Conservation (phyloP, 2,329 filamentous ascomycete species). For the Beauveria sp. region DNA sequence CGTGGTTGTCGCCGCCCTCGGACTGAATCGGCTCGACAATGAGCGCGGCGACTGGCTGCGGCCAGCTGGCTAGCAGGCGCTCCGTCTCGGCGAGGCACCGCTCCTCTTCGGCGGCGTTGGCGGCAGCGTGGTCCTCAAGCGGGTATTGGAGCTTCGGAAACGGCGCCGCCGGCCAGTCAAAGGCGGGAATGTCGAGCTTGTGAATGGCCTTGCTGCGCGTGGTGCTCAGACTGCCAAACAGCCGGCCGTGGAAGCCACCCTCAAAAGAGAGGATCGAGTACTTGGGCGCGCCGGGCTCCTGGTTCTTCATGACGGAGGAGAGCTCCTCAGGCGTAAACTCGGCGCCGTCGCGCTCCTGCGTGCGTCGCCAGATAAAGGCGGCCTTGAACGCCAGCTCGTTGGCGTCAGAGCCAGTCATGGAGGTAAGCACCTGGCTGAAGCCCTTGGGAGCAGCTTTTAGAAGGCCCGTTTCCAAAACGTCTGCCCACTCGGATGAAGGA, state of each 20-base stretch:
- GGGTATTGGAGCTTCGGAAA: constrained; percentile 86
- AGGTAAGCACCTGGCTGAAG: constrained; percentile 82
- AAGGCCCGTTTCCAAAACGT: constrained; percentile 71
- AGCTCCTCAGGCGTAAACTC: constrained; percentile 78
- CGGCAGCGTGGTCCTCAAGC: constrained; percentile 66
- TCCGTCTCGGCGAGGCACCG: constrained; percentile 78
- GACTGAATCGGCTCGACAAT: constrained; percentile 88
- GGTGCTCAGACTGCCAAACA: constrained; percentile 80
- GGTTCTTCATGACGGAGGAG: constrained; percentile 68
- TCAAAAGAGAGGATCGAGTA: constrained; percentile 86
- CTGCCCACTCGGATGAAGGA: constrained; percentile 75
- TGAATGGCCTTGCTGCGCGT: constrained; percentile 91
- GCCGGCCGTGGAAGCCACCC: constrained; percentile 80
- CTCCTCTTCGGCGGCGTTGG: constrained; percentile 73
- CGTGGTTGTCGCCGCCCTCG: constrained; percentile 92
- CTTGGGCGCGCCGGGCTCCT: constrained; percentile 65
- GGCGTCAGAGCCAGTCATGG: constrained; percentile 81
- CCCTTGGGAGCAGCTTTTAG: constrained; percentile 77
- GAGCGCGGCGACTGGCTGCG: constrained; percentile 70
- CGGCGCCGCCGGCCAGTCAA: constrained; percentile 87
- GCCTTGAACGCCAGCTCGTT: constrained; percentile 95
- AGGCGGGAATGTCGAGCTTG: constrained; percentile 90
- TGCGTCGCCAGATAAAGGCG: constrained; percentile 86
- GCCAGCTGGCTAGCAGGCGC: constrained; percentile 69
- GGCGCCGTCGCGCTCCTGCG: constrained; percentile 72